Evolutionary conservation across 2,329 filamentous ascomycete genomes (phyloP).

Genomic region (Aspergillus carbonarius): DNA sequence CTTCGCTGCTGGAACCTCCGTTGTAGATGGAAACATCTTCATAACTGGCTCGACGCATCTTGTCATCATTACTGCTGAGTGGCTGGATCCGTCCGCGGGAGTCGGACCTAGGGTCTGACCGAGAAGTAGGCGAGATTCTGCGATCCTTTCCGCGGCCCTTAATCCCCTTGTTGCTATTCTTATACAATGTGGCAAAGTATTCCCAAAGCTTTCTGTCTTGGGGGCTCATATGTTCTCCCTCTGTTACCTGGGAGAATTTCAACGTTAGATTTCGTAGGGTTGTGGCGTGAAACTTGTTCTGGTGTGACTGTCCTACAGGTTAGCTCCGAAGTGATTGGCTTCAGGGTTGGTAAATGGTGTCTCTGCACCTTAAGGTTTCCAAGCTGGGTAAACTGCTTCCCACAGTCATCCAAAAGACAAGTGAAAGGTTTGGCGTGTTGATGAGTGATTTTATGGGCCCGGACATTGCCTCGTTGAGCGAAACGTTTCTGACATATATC

Average conservation of each 20-base stretch:
- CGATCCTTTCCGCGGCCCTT: slow-evolving; percentile 90
- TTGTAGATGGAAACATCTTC: slow-evolving; percentile 34
- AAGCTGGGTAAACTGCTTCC: slow-evolving; percentile 83
- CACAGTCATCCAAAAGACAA: slow-evolving; percentile 79
- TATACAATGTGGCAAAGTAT: slow-evolving; percentile 86
- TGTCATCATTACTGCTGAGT: slow-evolving; percentile 28
- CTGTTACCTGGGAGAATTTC: slow-evolving; percentile 65
- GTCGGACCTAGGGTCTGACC: slow-evolving; percentile 17
- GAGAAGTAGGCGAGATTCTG: slow-evolving; percentile 36
- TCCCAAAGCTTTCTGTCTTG: slow-evolving; percentile 76
- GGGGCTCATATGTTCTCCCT: slow-evolving; percentile 62
- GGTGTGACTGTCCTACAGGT: slow-evolving; percentile 64
- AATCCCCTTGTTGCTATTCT: slow-evolving; percentile 97
- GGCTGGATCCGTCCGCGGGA: slow-evolving; percentile 19
- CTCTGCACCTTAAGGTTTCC: slow-evolving; percentile 81
- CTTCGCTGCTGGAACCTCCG: slow-evolving; percentile 33
- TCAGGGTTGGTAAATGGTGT: not conserved
- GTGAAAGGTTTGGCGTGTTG: slow-evolving; percentile 73
- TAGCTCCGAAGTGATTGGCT: slow-evolving; percentile 2
- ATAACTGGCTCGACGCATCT: slow-evolving; percentile 25
- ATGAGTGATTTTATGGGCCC: slow-evolving; percentile 80
- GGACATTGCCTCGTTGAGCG: slow-evolving; percentile 80
- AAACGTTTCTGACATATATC: slow-evolving; percentile 78
- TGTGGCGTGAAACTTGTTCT: slow-evolving; percentile 88
- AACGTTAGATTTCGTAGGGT: slow-evolving; percentile 68